Evolutionary conservation across 139 green algal genomes (phyloP), one percentile per base, ranked within the genome.

Genomic region (Chlorella sp.): DNA sequence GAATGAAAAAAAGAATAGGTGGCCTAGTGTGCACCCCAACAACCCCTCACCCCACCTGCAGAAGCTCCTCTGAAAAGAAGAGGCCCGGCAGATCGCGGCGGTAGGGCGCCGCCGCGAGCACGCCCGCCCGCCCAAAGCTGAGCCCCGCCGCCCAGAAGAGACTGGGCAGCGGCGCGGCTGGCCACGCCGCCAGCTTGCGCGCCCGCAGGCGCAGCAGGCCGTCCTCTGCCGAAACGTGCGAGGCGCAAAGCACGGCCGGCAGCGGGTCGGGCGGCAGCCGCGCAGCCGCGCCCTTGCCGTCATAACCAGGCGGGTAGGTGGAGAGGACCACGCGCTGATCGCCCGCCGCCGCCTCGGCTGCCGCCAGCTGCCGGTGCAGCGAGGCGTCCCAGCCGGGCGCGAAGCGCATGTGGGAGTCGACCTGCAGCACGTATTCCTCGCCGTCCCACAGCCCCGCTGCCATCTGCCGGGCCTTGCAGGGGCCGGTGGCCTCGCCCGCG

Each of bases 11-110:
- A n/a, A n/a, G n/a, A n/a, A n/a, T n/a, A n/a, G n/a, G n/a, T n/a
- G n/a, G n/a, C n/a, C n/a, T n/a, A n/a, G n/a, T n/a, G n/a, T n/a
- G n/a, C n/a, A n/a, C n/a, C n/a, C n/a, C n/a, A n/a, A n/a, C n/a
- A n/a, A n/a, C n/a, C n/a, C n/a, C n/a, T n/a, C n/a, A n/a, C n/a
- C n/a, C n/a, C n/a, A n/a, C n/a, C n/a, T n/a, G 86, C 65, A 84
- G 85, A 9, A 77, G 8, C 77, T 91, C 89, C 84, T 94, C 90
- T 2, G 91, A 91, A 60, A 96, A 93, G 71, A 95, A 94, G 27
- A 96, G 86, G 73, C 90, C 82, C 4, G 82, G 85, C 50, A 94
- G 85, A 64, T 82, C 50, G 25, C 83, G 83, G 58, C 85, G 81
- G 66, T 90, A 90, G 5, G 89, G 83, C 31, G 79, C 87, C 45